Evolutionary conservation across 768 basidiomycete species (phyloP).

Genomic region (Dictyophora rubrovolvata): DNA sequence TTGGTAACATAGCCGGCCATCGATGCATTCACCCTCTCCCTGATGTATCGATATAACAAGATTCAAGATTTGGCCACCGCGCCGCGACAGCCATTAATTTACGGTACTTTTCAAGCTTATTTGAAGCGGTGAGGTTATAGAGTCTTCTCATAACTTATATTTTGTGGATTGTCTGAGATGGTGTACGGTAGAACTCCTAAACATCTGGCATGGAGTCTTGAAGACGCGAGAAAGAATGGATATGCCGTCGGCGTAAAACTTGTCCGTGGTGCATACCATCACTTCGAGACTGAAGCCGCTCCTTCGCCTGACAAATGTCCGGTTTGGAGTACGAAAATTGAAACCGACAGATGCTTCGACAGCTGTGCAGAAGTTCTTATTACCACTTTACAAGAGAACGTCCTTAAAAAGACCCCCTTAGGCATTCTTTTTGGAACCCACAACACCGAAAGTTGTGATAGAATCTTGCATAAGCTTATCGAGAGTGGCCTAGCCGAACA

Average conservation of each 20-base stretch:
- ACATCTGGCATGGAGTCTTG: conserved; percentile 56
- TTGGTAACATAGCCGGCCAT: conserved; percentile 50
- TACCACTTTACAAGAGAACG: conserved; percentile 41
- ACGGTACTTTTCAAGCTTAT: conserved; percentile 86
- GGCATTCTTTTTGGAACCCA: conserved; percentile 83
- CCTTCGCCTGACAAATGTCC: conserved; percentile 35
- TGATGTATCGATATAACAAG: conserved; percentile 72
- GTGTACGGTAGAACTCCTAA: conserved; percentile 43
- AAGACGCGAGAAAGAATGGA: conserved; percentile 50
- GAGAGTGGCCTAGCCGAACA: conserved; percentile 41
- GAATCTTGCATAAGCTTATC: conserved; percentile 53
- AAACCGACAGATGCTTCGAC: conserved; percentile 71
- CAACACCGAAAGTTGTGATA: conserved; percentile 58
- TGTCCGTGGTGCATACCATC: conserved; percentile 87
- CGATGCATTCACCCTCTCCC: conserved; percentile 63
- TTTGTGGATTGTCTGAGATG: neutral
- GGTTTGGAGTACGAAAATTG: conserved; percentile 56
- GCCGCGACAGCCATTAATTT: conserved; percentile 50
- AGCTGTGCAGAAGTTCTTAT: conserved; percentile 49
- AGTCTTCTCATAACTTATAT: conserved; percentile 5
- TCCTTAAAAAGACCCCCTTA: conserved; percentile 31
- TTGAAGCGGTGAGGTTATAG: conserved; percentile 44
- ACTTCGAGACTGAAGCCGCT: conserved; percentile 55
- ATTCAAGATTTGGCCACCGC: conserved; percentile 1
- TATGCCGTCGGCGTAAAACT: conserved; percentile 86